Evolutionary conservation across 805 yeast genomes (phyloP), one percentile per base, ranked within the genome.

Genomic region (Sugiyamaella americana): DNA sequence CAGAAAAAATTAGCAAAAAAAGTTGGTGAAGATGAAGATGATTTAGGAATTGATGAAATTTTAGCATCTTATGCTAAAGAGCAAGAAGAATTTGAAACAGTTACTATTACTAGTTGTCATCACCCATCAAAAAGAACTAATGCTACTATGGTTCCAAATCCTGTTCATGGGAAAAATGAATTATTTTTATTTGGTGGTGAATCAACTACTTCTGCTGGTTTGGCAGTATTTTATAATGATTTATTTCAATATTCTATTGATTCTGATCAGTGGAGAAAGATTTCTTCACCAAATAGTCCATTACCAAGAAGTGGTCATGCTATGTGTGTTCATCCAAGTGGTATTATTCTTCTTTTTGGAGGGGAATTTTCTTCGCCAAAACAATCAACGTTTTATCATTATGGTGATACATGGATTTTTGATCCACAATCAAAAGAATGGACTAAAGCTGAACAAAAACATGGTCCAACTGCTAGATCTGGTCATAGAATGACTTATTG

Each of bases 351-450:
- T 50, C 66, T 91, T 71, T 93, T 87, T 67, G 98, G 98, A 42
- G 98, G 98, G 58, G 98, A 91, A 66, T 91, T 93, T 58, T 86
- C 96, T 1, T 85, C 95, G 13, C 98, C 98, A 2, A 91, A 91
- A 58, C 98, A 91, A 64, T 79, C 87, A 43, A 87, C 96, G 0
- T 91, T 91, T 65, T 93, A 93, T 63, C 98, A 91, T 65, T 91
- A 87, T 63, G 91, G 96, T 16, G 98, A 91, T 61, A 84, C 96
- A 3, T 91, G 98, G 98, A 73, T 91, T 40, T 69, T 91, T 50
- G 98, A 93, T 58, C 77, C 89, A 1, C 79, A 75, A 26, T 72
- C 83, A 16, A 87, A 85, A 58, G 96, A 88, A 65, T 91, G 98
- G 98, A 73, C 84, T 19, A 88, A 89, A 59, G 69, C 88, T 3